Evolutionary conservation across 208 protist genomes (phyloP), one percentile per base, ranked within the genome.

Genomic region (Zelonia costaricensis): DNA sequence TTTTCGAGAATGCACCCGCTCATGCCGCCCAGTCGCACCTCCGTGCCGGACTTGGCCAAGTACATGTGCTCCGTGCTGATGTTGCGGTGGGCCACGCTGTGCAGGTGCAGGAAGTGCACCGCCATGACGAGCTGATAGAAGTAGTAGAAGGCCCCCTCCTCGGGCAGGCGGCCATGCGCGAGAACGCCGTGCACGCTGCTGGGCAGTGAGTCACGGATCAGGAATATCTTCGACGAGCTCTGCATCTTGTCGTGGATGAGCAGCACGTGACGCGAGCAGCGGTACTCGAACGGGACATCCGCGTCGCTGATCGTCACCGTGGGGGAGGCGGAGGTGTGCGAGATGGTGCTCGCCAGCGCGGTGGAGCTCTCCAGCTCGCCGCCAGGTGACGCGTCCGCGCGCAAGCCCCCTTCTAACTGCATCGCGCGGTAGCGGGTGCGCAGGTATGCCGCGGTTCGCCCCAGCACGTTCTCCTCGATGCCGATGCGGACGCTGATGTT

Each of bases 121-220:
- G 76, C 90, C 42, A 78, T 71, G 18, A 97, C 76, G 10, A 96
- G 72, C 70, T 96, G 88, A 63, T 82, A 87, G 66, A 97, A 97
- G 61, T 89, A 97, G 23, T 76, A 69, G 27, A 86, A 62, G 13
- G 84, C 84, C 5, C 60, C 79, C 9, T 78, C 63, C 59, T 94
- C 87, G n/a, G 47, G 40, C 13, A 95, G 85, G 23, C 65, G 68
- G 1, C 78, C 79, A 36, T 76, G 59, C 8, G 54, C 16, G 5
- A 79, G 43, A 44, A 97, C 72, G 35, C 68, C 77, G 23, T 80
- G 60, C 40, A 93, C 85, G 54, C 90, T 76, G 49, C 93, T 83
- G 16, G 63, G 49, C 63, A 78, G 66, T 27, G 62, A 54, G 13
- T 78, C 71, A 0, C 71, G 62, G 9, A 78, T 62, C 0, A 78